Percentiles rank a stretch among this genome's conserved stretches.
These are phyloP conservation scores for Aspergillus phoenicis DNA, from an alignment of 2,329 filamentous ascomycete species.

Conservation along the genomic window DNA sequence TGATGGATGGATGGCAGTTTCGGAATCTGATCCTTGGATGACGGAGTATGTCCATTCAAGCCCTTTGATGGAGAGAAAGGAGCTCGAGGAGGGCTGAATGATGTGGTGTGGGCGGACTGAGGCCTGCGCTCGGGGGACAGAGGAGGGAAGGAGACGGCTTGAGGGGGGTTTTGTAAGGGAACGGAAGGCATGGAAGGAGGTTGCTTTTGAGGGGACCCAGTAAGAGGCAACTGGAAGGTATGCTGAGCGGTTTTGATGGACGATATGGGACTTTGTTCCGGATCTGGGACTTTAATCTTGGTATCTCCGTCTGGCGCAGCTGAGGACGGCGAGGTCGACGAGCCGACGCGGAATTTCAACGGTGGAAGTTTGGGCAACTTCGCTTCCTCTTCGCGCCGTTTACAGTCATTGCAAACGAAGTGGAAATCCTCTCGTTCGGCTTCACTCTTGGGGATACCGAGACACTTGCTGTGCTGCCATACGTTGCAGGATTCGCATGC, in stretches of 20 bases:
- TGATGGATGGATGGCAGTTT: slow-evolving; percentile 33
- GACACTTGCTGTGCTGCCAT: slow-evolving; percentile 95
- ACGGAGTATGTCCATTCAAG: slow-evolving; percentile 32
- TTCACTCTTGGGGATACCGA: slow-evolving; percentile 75
- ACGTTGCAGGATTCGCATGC: slow-evolving; percentile 92
- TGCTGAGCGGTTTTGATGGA: slow-evolving; percentile 29
- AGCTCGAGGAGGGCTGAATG: slow-evolving; percentile 32
- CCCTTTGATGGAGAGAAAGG: slow-evolving; percentile 39
- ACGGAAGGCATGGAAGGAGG: slow-evolving; percentile 19
- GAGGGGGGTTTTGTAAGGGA: slow-evolving; percentile 15
- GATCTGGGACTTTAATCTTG: slow-evolving; percentile 25
- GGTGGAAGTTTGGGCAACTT: slow-evolving; percentile 64
- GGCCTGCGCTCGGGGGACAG: slow-evolving; percentile 36
- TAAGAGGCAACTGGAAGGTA: slow-evolving; percentile 23
- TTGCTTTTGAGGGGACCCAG: slow-evolving; percentile 26
- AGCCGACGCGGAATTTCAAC: slow-evolving; percentile 60
- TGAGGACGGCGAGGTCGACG: slow-evolving; percentile 45
- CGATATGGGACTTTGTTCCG: slow-evolving; percentile 22
- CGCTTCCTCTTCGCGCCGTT: slow-evolving; percentile 64
- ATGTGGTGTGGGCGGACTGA: slow-evolving; percentile 26
- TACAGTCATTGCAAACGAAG: slow-evolving; percentile 81
- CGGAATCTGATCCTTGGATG: slow-evolving; percentile 26
- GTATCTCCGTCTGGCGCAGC: slow-evolving; percentile 18
- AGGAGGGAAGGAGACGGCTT: slow-evolving; percentile 22
- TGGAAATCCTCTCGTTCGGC: slow-evolving; percentile 85